Evolutionary conservation across 331 rosid species (phyloP), one percentile per base, ranked within the genome.

Genomic region (Quercus lobata): DNA sequence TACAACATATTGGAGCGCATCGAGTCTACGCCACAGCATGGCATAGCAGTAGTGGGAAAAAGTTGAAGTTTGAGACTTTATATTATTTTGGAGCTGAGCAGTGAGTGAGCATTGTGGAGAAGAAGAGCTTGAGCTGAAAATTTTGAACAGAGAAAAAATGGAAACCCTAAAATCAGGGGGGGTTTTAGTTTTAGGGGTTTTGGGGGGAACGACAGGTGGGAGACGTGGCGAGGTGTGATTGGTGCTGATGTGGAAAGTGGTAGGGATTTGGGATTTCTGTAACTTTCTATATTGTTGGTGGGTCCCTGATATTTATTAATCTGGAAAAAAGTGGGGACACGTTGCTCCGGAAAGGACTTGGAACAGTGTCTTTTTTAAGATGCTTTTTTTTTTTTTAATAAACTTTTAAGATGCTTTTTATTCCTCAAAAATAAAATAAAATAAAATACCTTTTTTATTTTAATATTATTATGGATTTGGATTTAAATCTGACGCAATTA

Each of bases 141-240:
- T 37, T 37, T 2, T 37, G 46, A 41, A 9, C 49, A 9, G 14
- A 41, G 14, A 41, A 41, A 41, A 41, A 9, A 41, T 41, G 14
- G 14, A 41, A 41, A 41, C 49, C 49, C 49, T 41, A 41, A 0
- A 41, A 41, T 41, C 49, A 34, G 18, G 35, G 27, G 68, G 11
- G 18, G 37, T 32, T 7, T 18, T 81, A 86, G 89, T 87, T 85
- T 81, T 81, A 75, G 87, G 89, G 89, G 71, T 86, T 80, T 71
- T 53, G 54, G 30, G 3, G 32, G 21, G 5, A 18, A 11, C 3
- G 0, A 25, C 3, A 3, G 21, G 65, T 25, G 60, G 37, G 57
- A 15, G 35, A 80, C 78, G 91, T 80, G 87, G 84, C 78, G 62
- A 1, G 2, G 15, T 5, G 15, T 22, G 29, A 82, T 78, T 87